phyloP scores from a whole-genome alignment of 1,284 basidiomycete species.

The Austroboletus novae-zelandiae region DNA sequence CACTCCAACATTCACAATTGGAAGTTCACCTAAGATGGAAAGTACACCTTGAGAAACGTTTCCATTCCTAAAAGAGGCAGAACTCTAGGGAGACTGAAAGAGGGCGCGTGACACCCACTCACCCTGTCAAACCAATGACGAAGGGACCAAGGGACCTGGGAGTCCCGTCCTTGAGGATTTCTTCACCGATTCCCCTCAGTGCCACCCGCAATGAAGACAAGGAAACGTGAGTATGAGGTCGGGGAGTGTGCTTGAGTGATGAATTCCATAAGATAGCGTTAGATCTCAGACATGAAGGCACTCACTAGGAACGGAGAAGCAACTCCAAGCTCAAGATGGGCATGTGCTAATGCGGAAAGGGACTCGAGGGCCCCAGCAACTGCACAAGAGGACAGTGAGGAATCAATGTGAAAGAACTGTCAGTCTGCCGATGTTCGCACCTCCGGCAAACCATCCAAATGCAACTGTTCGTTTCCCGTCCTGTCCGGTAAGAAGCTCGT shows the following conservation, averaged over 20 bases:
- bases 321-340: conserved; percentile 73
- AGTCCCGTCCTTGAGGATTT: conserved; percentile 59
- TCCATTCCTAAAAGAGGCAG: conserved; percentile 55
- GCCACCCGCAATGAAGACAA: conserved; percentile 58
- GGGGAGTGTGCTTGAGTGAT: conserved; percentile 58
- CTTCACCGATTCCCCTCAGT: conserved; percentile 57
- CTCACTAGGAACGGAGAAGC: conserved; percentile 81
- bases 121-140: conserved; percentile 84
- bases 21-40: conserved; percentile 70
- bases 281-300: background rate
- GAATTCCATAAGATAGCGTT: background rate
- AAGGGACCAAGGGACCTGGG: conserved; percentile 69
- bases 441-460: conserved; percentile 88
- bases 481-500: conserved; percentile 70
- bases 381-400: conserved; percentile 25
- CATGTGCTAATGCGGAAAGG: conserved; percentile 73
- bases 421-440: conserved; percentile 38
- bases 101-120: background rate
- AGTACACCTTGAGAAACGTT: conserved; percentile 78
- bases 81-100: background rate
- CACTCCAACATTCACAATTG: conserved; percentile 56
- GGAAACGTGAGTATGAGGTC: conserved; percentile 72
- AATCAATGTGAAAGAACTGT: conserved; percentile 1
- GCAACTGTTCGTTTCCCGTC: conserved; percentile 78
- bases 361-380: conserved; percentile 85